Conservation (phyloP, 2,329 filamentous ascomycete species). For the Drechmeria coniospora region DNA sequence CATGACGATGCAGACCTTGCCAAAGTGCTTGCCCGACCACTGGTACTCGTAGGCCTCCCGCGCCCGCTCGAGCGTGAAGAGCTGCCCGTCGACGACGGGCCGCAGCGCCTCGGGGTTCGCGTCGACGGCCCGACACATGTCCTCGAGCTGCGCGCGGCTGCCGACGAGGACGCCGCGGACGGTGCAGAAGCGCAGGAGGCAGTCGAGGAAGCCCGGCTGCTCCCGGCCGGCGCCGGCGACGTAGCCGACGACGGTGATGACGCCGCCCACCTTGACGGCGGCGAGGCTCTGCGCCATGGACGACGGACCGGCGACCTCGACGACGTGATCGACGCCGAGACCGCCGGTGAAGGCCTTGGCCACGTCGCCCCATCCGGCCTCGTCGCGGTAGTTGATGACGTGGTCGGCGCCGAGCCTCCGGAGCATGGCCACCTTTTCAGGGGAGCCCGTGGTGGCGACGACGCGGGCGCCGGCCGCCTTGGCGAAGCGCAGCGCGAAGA, state of each 20-base stretch:
- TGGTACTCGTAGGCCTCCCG: slow-evolving; percentile 28
- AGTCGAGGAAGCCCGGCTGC: slow-evolving; percentile 19
- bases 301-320: slow-evolving; percentile 30
- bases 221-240: slow-evolving; percentile 13
- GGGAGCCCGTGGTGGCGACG: slow-evolving; percentile 31
- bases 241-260: slow-evolving; percentile 26
- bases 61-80: slow-evolving; percentile 28
- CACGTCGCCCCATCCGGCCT: slow-evolving; percentile 27
- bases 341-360: slow-evolving; percentile 27
- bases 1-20: too few species aligned
- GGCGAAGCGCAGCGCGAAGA: slow-evolving; percentile 48
- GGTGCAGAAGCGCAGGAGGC: slow-evolving; percentile 19
- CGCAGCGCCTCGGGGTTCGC: slow-evolving; percentile 24
- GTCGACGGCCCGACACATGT: slow-evolving; percentile 34
- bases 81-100: slow-evolving; percentile 30
- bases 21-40: slow-evolving; percentile 21
- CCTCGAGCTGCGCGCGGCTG: slow-evolving; percentile 30
- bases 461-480: slow-evolving; percentile 32
- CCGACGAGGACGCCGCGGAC: slow-evolving; percentile 31
- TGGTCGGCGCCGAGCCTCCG: slow-evolving; percentile 32
- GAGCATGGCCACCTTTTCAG: slow-evolving; percentile 26
- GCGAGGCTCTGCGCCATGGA: slow-evolving; percentile 29
- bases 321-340: slow-evolving; percentile 28
- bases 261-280: slow-evolving; percentile 28
- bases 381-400: slow-evolving; percentile 33